Evolutionary conservation across 2,329 filamentous ascomycete species (phyloP).

Genomic region (Botrytis aclada): DNA sequence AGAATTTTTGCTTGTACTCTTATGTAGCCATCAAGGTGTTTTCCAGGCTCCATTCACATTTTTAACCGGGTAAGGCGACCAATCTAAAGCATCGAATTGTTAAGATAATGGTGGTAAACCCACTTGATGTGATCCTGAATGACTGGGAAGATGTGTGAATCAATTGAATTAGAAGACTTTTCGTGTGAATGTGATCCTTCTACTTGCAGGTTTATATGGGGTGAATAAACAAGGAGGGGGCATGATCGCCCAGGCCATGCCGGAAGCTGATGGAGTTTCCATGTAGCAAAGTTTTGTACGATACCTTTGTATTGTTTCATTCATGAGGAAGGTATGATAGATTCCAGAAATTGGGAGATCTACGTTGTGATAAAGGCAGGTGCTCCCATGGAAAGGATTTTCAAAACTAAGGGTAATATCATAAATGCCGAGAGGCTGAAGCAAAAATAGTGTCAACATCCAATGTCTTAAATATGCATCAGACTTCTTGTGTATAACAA

Average conservation of each 20-base stretch:
- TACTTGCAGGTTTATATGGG: not conserved
- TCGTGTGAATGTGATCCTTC: not conserved
- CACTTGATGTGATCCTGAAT: not conserved
- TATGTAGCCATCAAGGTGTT: conserved; percentile 16
- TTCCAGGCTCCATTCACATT: not conserved
- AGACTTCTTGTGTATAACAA: not conserved
- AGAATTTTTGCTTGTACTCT: not conserved
- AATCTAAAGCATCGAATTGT: not conserved
- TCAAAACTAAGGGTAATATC: not conserved
- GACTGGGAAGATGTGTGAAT: not conserved
- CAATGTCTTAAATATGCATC: not conserved
- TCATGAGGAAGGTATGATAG: not conserved
- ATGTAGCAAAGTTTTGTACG: not conserved
- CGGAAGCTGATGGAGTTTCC: not conserved
- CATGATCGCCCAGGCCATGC: not conserved
- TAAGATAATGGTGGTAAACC: not conserved
- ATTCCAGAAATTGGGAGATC: not conserved
- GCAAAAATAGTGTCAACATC: not conserved
- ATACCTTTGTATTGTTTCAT: not conserved
- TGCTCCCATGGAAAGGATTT: not conserved
- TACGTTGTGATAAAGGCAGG: conserved; percentile 4
- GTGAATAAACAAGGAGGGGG: not conserved
- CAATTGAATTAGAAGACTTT: not conserved
- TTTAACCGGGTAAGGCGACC: not conserved
- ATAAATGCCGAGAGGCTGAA: not conserved